Evolutionary conservation across 768 basidiomycete species (phyloP).

Genomic region (Suillus occidentalis): DNA sequence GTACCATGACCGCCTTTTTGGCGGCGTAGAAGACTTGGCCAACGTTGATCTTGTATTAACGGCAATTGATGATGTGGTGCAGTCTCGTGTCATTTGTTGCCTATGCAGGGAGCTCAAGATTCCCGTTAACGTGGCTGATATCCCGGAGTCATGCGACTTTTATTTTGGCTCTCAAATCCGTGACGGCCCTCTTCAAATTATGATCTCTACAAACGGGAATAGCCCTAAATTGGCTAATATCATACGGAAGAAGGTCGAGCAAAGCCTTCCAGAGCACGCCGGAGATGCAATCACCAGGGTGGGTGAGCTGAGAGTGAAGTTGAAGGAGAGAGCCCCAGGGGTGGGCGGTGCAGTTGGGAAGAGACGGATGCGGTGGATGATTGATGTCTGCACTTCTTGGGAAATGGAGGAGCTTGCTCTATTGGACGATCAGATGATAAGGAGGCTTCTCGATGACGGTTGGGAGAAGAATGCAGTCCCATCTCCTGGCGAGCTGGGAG

Average conservation of each 20-base stretch:
- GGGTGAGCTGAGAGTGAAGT: constrained; percentile 65
- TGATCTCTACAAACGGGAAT: constrained; percentile 94
- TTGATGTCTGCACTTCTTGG: constrained; percentile 83
- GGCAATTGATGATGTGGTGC: constrained; percentile 81
- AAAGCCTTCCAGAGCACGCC: constrained; percentile 64
- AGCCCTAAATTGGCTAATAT: constrained; percentile 89
- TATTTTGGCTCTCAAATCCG: constrained; percentile 96
- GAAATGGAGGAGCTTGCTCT: constrained; percentile 73
- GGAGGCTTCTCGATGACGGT: constrained; percentile 72
- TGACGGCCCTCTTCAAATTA: constrained; percentile 87
- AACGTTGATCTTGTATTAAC: constrained; percentile 86
- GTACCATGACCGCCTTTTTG: constrained; percentile 70
- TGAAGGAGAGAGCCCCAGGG: constrained; percentile 81
- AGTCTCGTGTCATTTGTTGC: constrained; percentile 70
- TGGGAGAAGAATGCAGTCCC: constrained; percentile 72
- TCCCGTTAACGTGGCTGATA: constrained; percentile 95
- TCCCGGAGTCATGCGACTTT: constrained; percentile 95
- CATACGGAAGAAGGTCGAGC: constrained; percentile 68
- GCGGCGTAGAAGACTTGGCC: constrained; percentile 61
- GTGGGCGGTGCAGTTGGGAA: constrained; percentile 76
- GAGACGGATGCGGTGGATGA: constrained; percentile 92
- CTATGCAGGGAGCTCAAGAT: constrained; percentile 68
- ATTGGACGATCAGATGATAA: constrained; percentile 67
- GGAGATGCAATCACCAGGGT: constrained; percentile 80
- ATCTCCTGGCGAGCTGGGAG: constrained; percentile 42